A percentile compares a stretch with the other conserved stretches of the same genome.
Evolutionary conservation across 768 basidiomycete genomes (phyloP).

Genomic region (Boletales sp.): DNA sequence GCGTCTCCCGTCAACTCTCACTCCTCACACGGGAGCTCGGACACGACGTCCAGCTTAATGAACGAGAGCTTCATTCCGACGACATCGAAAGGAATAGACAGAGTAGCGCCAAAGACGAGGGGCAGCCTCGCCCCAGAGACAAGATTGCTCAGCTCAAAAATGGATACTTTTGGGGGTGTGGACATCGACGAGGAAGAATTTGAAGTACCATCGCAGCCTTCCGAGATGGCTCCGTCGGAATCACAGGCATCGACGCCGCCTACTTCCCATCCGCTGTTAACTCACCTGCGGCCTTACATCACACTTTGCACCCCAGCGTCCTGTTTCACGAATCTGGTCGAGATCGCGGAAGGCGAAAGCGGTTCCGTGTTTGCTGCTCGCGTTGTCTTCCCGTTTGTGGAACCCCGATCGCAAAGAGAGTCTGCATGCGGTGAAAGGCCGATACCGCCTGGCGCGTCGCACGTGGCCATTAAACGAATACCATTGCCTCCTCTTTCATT

Average conservation of each 20-base stretch:
- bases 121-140: slow-evolving; percentile 21
- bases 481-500: slow-evolving; percentile 45
- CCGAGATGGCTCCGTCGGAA: background rate
- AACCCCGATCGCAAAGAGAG: background rate
- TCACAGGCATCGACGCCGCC: background rate
- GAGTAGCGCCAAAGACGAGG: slow-evolving; percentile 6
- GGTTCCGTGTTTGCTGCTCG: slow-evolving; percentile 61
- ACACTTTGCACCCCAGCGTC: slow-evolving; percentile 61
- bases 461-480: slow-evolving; percentile 79
- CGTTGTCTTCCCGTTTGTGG: slow-evolving; percentile 20
- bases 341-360: slow-evolving; percentile 82
- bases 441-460: slow-evolving; percentile 27
- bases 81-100: slow-evolving; percentile 18
- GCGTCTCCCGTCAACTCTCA: slow-evolving; percentile 50
- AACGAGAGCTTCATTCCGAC: slow-evolving; percentile 16
- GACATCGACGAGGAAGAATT: slow-evolving; percentile 7
- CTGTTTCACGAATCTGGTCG: slow-evolving; percentile 63
- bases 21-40: slow-evolving; percentile 36
- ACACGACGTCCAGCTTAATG: slow-evolving; percentile 33
- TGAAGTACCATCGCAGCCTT: background rate
- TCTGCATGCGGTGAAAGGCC: slow-evolving; percentile 17
- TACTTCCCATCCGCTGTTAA: slow-evolving; percentile 34
- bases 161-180: slow-evolving; percentile 35
- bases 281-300: slow-evolving; percentile 54
- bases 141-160: slow-evolving; percentile 26